Evolutionary conservation across 139 green algal species (phyloP).

Genomic region (Coelastrella sp.): DNA sequence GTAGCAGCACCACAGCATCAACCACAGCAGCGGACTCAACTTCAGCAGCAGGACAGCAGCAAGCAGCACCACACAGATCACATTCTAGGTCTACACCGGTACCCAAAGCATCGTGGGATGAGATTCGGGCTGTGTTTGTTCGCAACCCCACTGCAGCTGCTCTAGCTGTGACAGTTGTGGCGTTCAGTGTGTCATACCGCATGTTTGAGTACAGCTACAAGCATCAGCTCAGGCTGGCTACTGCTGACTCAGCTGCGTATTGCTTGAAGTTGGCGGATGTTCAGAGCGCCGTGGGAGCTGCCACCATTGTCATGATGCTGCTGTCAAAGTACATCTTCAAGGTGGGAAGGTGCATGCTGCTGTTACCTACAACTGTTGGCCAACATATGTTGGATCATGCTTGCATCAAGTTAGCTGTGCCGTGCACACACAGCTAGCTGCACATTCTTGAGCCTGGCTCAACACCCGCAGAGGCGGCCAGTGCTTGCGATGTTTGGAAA

Average conservation of each 20-base stretch:
- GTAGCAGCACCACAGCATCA: background rate
- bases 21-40: background rate
- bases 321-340: constrained; percentile 24
- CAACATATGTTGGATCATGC: background rate
- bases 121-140: background rate
- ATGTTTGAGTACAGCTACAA: constrained; percentile 35
- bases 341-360: background rate
- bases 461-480: too few relatives aligned
- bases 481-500: too few relatives aligned
- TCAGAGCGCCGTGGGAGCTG: background rate
- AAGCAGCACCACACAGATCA: background rate
- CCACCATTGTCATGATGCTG: background rate
- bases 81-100: background rate
- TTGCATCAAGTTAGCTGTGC: background rate
- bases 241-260: constrained; percentile 31
- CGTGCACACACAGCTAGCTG: background rate
- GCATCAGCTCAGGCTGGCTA: background rate
- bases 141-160: constrained; percentile 12
- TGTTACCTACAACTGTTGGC: background rate
- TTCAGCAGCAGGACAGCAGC: too few relatives aligned
- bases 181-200: background rate
- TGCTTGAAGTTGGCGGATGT: constrained; percentile 24
- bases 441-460: background rate
- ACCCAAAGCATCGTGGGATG: background rate
- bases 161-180: background rate